A percentile compares a stretch with the other conserved stretches of the same genome.
phyloP scores from a whole-genome alignment of 2,329 filamentous ascomycete species.

The Diaporthe citri region DNA sequence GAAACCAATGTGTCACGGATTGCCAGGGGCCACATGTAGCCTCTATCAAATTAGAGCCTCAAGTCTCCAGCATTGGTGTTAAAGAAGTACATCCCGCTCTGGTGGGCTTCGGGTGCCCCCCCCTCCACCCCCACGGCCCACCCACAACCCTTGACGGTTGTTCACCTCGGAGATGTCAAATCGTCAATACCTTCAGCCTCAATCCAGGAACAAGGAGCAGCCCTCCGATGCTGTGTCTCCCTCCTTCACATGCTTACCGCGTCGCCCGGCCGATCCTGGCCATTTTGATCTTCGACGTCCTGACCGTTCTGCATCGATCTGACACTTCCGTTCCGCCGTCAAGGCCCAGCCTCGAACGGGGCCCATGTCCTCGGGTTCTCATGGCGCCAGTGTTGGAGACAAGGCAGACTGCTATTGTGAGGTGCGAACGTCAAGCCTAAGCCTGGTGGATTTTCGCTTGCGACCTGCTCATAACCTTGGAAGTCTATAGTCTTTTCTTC shows the following conservation, averaged over 20 bases:
- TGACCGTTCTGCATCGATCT: background rate
- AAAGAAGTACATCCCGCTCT: conserved; percentile 13
- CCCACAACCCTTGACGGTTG: background rate
- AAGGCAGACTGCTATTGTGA: background rate
- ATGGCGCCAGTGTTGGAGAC: background rate
- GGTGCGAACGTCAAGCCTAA: background rate
- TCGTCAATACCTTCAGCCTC: conserved; percentile 7
- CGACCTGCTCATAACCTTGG: background rate
- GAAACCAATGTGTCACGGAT: conserved; percentile 34
- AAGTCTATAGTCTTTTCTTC: background rate
- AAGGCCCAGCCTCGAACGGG: background rate
- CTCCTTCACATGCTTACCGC: conserved; percentile 9
- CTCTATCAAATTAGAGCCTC: background rate
- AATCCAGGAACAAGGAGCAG: conserved; percentile 20
- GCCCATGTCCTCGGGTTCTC: background rate
- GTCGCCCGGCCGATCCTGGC: background rate
- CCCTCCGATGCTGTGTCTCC: background rate
- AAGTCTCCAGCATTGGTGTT: background rate
- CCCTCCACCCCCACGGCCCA: conserved; percentile 22
- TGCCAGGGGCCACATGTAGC: conserved; percentile 8
- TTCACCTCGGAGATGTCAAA: conserved; percentile 34
- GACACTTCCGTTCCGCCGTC: background rate
- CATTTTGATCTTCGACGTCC: background rate
- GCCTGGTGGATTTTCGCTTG: background rate
- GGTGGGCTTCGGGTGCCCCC: background rate